Percentiles rank a stretch among this genome's conserved stretches.
phyloP scores from a whole-genome alignment of 2,329 filamentous ascomycete species.

The Exophiala oligosperma region DNA sequence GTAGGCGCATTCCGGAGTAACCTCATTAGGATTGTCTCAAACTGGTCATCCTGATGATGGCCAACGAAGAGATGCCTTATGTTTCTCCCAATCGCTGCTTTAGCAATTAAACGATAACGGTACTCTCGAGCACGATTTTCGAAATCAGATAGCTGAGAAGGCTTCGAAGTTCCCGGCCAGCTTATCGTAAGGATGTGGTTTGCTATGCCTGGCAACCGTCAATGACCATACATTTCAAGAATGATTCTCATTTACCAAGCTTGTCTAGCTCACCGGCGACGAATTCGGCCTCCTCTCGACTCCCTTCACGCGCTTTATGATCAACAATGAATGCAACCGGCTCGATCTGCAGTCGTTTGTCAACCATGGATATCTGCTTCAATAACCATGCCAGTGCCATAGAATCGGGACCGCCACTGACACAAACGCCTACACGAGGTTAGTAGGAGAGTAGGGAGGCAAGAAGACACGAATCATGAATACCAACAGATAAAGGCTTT shows the following conservation, averaged over 20 bases:
- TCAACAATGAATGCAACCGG: conserved; percentile 62
- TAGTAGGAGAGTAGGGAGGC: not conserved
- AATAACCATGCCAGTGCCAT: conserved; percentile 88
- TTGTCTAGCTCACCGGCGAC: conserved; percentile 48
- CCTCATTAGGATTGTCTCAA: conserved; percentile 84
- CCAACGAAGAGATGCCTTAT: conserved; percentile 70
- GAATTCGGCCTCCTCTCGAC: conserved; percentile 54
- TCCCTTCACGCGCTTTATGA: conserved; percentile 58
- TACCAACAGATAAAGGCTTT: conserved; percentile 9
- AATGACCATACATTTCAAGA: conserved; percentile 21
- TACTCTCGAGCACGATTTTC: conserved; percentile 74
- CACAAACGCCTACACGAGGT: conserved; percentile 55
- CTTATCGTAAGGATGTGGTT: conserved; percentile 44
- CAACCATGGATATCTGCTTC: conserved; percentile 41
- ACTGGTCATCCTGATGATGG: conserved; percentile 88
- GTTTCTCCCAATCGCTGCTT: conserved; percentile 52
- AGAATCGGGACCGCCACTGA: conserved; percentile 95
- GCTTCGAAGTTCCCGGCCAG: conserved; percentile 50
- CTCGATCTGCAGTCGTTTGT: conserved; percentile 24
- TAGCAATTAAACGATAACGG: conserved; percentile 71
- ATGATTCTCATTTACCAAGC: conserved; percentile 39
- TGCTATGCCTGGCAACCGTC: conserved; percentile 32
- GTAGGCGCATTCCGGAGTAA: conserved; percentile 41
- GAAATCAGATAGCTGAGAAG: conserved; percentile 60
- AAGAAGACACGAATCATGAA: too few species aligned